A percentile compares a stretch with the other conserved stretches of the same genome.
These are phyloP conservation scores for Aspergillus sp. DNA, from an alignment of 2,329 filamentous ascomycete genomes.

Conservation along the genomic window DNA sequence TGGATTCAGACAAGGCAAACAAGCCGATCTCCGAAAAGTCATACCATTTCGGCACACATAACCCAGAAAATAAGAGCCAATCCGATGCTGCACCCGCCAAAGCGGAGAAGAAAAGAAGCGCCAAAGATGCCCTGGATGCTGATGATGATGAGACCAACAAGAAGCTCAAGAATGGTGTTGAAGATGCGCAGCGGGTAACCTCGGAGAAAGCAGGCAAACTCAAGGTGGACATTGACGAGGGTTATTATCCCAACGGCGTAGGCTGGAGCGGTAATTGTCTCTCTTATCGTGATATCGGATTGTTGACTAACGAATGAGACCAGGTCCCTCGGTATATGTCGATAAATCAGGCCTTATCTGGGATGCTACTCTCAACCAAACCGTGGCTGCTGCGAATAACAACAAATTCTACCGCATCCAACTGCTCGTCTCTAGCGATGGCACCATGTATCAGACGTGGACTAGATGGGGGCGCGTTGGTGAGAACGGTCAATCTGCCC, in stretches of 20 bases:
- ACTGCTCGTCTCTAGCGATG: conserved; percentile 48
- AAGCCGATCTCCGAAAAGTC: conserved; percentile 45
- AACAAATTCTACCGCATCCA: conserved; percentile 85
- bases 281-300: background rate
- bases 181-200: conserved; percentile 50
- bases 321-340: conserved; percentile 61
- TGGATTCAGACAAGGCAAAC: conserved; percentile 56
- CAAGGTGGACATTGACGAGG: conserved; percentile 55
- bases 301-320: conserved; percentile 13
- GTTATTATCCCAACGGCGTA: conserved; percentile 16
- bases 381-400: conserved; percentile 71
- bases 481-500: conserved; percentile 52
- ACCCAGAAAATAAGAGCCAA: conserved; percentile 15
- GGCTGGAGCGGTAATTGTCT: conserved; percentile 8
- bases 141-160: conserved; percentile 33
- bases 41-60: conserved; percentile 37
- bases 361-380: conserved; percentile 80
- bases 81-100: conserved; percentile 33
- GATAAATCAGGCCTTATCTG: conserved; percentile 70
- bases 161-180: conserved; percentile 40
- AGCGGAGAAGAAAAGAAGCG: conserved; percentile 37
- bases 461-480: conserved; percentile 81
- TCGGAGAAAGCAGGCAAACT: conserved; percentile 44
- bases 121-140: conserved; percentile 24
- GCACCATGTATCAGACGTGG: conserved; percentile 63